Conservation (phyloP, 345 rosid genomes). For the Crucihimalaya himalaica region DNA sequence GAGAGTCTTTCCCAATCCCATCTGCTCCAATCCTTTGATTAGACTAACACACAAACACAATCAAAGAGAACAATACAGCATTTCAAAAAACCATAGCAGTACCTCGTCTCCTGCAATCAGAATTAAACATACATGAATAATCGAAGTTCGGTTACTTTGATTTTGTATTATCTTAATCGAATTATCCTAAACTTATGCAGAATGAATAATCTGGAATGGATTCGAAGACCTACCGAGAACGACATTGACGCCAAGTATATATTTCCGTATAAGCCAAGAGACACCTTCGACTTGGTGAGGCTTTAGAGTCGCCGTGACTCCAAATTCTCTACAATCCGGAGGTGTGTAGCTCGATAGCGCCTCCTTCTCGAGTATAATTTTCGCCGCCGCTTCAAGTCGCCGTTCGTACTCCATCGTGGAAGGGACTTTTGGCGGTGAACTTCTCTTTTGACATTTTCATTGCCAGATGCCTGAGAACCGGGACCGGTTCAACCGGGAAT, state of each 20-base stretch:
- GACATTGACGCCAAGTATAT: slow-evolving; percentile 73
- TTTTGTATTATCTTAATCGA: background rate
- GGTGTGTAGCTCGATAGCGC: slow-evolving; percentile 25
- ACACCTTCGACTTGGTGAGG: slow-evolving; percentile 84
- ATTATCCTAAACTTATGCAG: background rate
- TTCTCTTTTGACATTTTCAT: slow-evolving; percentile 7
- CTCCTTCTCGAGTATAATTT: slow-evolving; percentile 48
- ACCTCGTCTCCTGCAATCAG: slow-evolving; percentile 84
- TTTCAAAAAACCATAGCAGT: slow-evolving; percentile 9
- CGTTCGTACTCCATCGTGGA: slow-evolving; percentile 62
- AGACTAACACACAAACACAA: background rate
- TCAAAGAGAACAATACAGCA: slow-evolving; percentile 15
- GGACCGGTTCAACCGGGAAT: slow-evolving; percentile 5
- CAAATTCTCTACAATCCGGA: slow-evolving; percentile 46
- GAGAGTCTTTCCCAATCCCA: slow-evolving; percentile 92
- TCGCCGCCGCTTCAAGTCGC: slow-evolving; percentile 64
- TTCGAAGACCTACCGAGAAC: slow-evolving; percentile 52
- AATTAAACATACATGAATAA: slow-evolving; percentile 12
- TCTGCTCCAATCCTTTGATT: slow-evolving; percentile 48
- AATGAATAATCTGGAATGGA: background rate
- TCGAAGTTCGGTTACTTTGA: background rate
- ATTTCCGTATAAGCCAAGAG: slow-evolving; percentile 73
- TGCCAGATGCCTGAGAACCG: background rate
- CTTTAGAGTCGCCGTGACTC: slow-evolving; percentile 63
- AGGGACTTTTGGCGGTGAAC: slow-evolving; percentile 36